A percentile compares a stretch with the other conserved stretches of the same genome.
Conservation (phyloP, 441 rosid species). For the Raphanus hybrid region DNA sequence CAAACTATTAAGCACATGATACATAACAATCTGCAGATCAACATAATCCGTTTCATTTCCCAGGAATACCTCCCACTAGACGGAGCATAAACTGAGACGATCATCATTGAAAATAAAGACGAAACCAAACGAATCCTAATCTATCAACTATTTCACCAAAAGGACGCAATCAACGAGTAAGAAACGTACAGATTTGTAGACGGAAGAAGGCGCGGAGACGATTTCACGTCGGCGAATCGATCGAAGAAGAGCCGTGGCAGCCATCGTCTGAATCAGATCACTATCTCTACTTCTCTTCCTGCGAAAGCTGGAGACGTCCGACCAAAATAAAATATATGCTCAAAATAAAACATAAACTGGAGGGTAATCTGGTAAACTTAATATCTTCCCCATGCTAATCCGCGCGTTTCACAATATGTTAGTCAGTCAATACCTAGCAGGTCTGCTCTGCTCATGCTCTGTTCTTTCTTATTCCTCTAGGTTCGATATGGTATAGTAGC, state of each 20-base stretch:
- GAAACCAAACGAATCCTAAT: conserved; percentile 15
- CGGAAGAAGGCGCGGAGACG: conserved; percentile 60
- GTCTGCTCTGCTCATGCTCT: neutral
- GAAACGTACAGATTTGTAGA: conserved; percentile 61
- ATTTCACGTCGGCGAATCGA: conserved; percentile 71
- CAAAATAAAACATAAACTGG: neutral
- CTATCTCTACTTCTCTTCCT: neutral
- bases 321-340: neutral
- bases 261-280: conserved; percentile 51
- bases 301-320: conserved; percentile 1
- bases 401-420: neutral
- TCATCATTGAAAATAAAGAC: neutral
- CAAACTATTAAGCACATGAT: neutral
- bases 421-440: neutral
- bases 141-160: neutral
- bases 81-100: neutral
- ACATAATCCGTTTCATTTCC: neutral
- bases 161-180: neutral
- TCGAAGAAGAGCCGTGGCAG: conserved; percentile 70
- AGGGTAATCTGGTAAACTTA: conserved; percentile 20
- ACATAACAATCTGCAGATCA: neutral
- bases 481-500: neutral
- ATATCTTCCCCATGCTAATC: neutral
- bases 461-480: neutral
- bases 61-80: neutral